Evolutionary conservation across 2,329 filamentous ascomycete genomes (phyloP).

Genomic region (Pseudocercospora ulei): DNA sequence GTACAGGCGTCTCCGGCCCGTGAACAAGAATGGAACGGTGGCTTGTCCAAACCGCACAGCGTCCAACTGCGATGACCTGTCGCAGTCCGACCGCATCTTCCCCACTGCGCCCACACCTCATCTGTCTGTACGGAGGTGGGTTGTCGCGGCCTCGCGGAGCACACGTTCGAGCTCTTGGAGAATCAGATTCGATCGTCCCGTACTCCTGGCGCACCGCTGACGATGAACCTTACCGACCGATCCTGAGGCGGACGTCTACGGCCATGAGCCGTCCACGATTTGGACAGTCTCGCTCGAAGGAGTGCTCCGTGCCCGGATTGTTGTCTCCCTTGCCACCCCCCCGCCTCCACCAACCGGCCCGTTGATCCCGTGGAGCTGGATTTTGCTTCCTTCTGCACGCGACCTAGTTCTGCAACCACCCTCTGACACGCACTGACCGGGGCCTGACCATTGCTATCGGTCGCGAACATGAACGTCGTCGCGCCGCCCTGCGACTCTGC

Average conservation of each 20-base stretch:
- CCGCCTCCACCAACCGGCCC: slow-evolving; percentile 8
- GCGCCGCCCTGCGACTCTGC: slow-evolving; percentile 2
- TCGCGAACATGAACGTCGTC: slow-evolving; percentile 7
- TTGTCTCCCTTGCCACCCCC: slow-evolving; percentile 1
- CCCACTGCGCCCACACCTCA: not conserved
- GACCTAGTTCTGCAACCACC: slow-evolving; percentile 1
- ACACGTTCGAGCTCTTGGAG: slow-evolving; percentile 1
- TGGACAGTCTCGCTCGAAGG: not conserved
- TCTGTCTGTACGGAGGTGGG: slow-evolving; percentile 4
- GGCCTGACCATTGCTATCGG: slow-evolving; percentile 1
- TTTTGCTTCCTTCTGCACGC: slow-evolving; percentile 7
- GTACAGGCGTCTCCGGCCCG: slow-evolving; percentile 3
- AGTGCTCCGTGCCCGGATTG: not conserved
- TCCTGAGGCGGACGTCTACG: slow-evolving; percentile 7
- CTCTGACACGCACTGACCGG: not conserved
- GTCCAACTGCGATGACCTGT: slow-evolving; percentile 2
- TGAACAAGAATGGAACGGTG: slow-evolving; percentile 7
- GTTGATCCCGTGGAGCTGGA: slow-evolving; percentile 5
- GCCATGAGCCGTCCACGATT: not conserved
- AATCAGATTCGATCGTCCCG: slow-evolving; percentile 8
- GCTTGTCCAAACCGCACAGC: slow-evolving; percentile 4
- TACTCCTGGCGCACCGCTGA: slow-evolving; percentile 6
- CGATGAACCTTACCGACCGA: slow-evolving; percentile 4
- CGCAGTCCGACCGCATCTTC: not conserved
- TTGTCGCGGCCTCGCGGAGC: slow-evolving; percentile 7